A percentile compares a stretch with the other conserved stretches of the same genome.
Evolutionary conservation across 2,329 filamentous ascomycete genomes (phyloP).

Genomic region (Aspergillus sp.): DNA sequence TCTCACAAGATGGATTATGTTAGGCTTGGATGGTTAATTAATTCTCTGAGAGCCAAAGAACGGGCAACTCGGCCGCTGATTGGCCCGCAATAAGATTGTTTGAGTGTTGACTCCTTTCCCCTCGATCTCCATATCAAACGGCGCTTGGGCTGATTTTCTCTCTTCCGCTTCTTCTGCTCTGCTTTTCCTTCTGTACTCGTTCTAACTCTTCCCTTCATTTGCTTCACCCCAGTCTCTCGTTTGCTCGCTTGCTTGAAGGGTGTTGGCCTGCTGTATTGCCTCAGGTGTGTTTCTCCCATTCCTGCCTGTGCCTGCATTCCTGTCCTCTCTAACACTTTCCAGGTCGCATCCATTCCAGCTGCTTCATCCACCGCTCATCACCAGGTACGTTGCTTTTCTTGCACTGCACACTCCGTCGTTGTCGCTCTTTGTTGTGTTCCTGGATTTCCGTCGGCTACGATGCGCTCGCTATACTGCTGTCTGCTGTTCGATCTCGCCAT

Average conservation of each 20-base stretch:
- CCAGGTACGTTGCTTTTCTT: conserved; percentile 3
- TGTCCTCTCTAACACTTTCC: not conserved
- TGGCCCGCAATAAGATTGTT: not conserved
- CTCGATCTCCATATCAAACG: not conserved
- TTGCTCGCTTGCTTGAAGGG: conserved; percentile 4
- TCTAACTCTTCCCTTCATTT: conserved; percentile 9
- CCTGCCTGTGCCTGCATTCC: conserved; percentile 3
- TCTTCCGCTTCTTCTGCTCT: not conserved
- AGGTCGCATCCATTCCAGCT: conserved; percentile 8
- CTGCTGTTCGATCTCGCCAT: not conserved
- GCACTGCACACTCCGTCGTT: not conserved
- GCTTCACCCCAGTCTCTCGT: conserved; percentile 9
- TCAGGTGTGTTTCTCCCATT: not conserved
- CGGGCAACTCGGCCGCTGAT: not conserved
- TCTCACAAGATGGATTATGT: no score
- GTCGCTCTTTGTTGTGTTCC: not conserved
- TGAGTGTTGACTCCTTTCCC: not conserved
- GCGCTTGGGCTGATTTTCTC: conserved; percentile 2
- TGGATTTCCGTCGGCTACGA: not conserved
- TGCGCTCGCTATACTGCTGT: no score
- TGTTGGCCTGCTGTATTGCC: conserved; percentile 6
- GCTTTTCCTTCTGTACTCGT: conserved; percentile 11
- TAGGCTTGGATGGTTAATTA: no score
- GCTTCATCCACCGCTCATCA: not conserved
- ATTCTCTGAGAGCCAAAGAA: not conserved